Evolutionary conservation across 192 early-diverging fungal species (phyloP).

Genomic region (Podochytrium sp.): DNA sequence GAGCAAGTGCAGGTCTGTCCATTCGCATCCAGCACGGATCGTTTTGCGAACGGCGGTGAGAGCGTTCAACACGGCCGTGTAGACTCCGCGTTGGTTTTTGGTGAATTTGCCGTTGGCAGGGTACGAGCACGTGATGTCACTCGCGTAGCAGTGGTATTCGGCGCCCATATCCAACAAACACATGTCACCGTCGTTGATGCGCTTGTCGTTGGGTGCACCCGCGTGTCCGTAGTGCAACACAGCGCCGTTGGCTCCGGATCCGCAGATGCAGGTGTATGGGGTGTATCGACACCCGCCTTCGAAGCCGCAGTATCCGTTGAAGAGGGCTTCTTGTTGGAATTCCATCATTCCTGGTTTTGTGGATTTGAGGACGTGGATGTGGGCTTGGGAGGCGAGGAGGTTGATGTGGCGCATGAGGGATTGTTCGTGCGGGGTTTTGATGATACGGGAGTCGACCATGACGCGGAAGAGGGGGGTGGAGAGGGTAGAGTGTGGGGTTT

Average conservation of each 20-base stretch:
- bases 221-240: conserved; percentile 79
- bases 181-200: conserved; percentile 48
- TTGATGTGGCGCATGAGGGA: conserved; percentile 78
- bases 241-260: conserved; percentile 73
- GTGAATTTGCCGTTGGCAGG: conserved; percentile 79
- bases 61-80: conserved; percentile 81
- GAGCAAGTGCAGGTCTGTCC: conserved; percentile 81
- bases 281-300: conserved; percentile 66
- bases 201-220: conserved; percentile 20
- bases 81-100: conserved; percentile 71
- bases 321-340: conserved; percentile 76
- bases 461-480: too few relatives aligned
- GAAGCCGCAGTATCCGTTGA: conserved; percentile 71
- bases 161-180: conserved; percentile 65
- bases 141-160: conserved; percentile 79
- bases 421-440: conserved; percentile 63
- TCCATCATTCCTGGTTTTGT: conserved; percentile 67
- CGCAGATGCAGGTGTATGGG: conserved; percentile 82
- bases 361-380: conserved; percentile 75
- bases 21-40: conserved; percentile 75
- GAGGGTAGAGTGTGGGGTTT: not conserved
- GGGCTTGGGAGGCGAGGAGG: conserved; percentile 75
- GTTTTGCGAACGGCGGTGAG: conserved; percentile 71
- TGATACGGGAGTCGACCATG: conserved; percentile 76
- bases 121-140: conserved; percentile 89